Evolutionary conservation across 129 eudicot genomes (phyloP).

Genomic region (Calendula officinalis): DNA sequence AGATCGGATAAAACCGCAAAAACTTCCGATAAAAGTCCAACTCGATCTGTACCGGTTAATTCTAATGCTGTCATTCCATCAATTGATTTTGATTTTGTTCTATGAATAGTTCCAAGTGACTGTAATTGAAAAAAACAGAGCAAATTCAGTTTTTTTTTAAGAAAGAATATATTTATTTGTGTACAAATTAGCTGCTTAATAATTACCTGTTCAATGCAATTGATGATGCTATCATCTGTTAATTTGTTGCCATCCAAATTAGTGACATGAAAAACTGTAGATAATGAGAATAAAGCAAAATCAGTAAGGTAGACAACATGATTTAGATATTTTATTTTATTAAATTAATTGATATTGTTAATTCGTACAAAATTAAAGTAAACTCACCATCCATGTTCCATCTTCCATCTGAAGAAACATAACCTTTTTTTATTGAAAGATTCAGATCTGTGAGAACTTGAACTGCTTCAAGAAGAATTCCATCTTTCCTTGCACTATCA

Average conservation of each 20-base stretch:
- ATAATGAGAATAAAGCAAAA: conserved; percentile 18
- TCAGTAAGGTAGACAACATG: conserved; percentile 26
- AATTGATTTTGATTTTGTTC: conserved; percentile 39
- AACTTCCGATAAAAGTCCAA: conserved; percentile 86
- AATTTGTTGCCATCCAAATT: conserved; percentile 75
- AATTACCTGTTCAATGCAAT: conserved; percentile 77
- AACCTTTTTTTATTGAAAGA: conserved; percentile 84
- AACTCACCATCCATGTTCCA: conserved; percentile 95
- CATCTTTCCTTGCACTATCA: conserved; percentile 85
- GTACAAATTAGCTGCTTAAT: background rate
- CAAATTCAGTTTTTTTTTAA: background rate
- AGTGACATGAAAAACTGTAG: conserved; percentile 92
- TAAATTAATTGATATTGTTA: background rate
- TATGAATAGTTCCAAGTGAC: conserved; percentile 72
- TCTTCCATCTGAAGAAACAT: conserved; percentile 89
- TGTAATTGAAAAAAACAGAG: conserved; percentile 22
- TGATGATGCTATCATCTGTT: conserved; percentile 66
- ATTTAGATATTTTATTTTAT: conserved; percentile 3
- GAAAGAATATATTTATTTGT: background rate
- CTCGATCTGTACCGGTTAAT: conserved; percentile 78
- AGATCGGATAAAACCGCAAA: conserved; percentile 74
- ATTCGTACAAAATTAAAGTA: background rate
- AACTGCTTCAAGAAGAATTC: conserved; percentile 91
- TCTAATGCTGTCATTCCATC: conserved; percentile 79
- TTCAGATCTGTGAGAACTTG: conserved; percentile 90